phyloP scores from a whole-genome alignment of 257 asterid species.

The Penstemon barbatus region DNA sequence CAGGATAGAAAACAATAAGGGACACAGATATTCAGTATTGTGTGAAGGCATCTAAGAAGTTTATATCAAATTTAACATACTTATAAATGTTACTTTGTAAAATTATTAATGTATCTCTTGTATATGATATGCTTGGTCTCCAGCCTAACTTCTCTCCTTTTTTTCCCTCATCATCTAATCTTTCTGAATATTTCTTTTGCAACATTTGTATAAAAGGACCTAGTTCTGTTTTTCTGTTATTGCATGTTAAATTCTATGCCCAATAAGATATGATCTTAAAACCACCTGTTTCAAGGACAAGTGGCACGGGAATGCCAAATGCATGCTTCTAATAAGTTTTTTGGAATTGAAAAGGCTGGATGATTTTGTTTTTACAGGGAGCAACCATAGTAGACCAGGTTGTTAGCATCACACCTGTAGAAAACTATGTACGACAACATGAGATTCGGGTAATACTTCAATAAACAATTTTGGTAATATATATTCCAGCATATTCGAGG shows the following conservation, averaged over 20 bases:
- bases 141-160: not conserved
- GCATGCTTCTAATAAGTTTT: not conserved
- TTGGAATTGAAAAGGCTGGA: not conserved
- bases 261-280: not conserved
- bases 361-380: conserved; percentile 31
- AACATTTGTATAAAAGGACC: not conserved
- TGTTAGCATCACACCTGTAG: conserved; percentile 28
- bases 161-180: conserved; percentile 8
- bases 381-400: conserved; percentile 37
- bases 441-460: conserved; percentile 25
- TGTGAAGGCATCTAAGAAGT: not conserved
- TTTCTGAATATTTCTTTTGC: not conserved
- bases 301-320: not conserved
- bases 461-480: not conserved
- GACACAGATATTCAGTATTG: not conserved
- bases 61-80: conserved; percentile 6
- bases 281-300: not conserved
- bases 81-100: not conserved
- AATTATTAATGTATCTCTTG: not conserved
- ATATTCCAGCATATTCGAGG: not conserved
- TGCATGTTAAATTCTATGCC: conserved; percentile 2
- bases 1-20: not conserved
- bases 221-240: conserved; percentile 1
- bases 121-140: conserved; percentile 1
- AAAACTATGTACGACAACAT: conserved; percentile 27